These are phyloP conservation scores for Lasiosphaeria ovina DNA, from an alignment of 495 filamentous ascomycete genomes.

Conservation along the genomic window DNA sequence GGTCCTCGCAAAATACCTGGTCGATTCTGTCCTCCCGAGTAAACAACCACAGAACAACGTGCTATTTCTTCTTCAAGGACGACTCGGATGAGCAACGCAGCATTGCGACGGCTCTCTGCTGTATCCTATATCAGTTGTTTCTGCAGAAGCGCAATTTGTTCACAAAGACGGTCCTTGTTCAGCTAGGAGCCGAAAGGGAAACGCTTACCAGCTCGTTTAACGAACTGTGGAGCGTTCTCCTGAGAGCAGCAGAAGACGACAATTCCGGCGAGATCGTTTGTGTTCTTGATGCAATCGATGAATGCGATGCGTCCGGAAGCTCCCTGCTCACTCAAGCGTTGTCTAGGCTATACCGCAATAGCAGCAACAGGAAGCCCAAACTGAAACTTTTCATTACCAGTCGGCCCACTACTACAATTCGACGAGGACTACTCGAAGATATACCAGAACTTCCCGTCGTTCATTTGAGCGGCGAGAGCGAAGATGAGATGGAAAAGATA, in stretches of 20 bases:
- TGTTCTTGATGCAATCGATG: constrained; percentile 50
- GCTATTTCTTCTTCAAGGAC: constrained; percentile 62
- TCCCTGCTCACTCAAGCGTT: constrained; percentile 16
- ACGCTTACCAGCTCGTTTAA: constrained; percentile 32
- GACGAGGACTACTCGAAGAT: constrained; percentile 25
- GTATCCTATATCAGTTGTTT: constrained; percentile 52
- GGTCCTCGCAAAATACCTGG: constrained; percentile 45
- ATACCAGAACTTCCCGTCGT: constrained; percentile 24
- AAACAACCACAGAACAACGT: constrained; percentile 29
- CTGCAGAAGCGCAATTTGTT: constrained; percentile 30
- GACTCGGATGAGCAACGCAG: constrained; percentile 46
- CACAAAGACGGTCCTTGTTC: constrained; percentile 24
- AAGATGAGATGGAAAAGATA: constrained; percentile 38
- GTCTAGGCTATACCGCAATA: constrained; percentile 11
- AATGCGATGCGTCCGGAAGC: constrained; percentile 27
- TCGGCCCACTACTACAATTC: constrained; percentile 45
- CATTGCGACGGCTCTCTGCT: constrained; percentile 37
- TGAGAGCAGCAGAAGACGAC: constrained; percentile 29
- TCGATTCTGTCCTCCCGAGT: constrained; percentile 36
- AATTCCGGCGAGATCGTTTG: constrained; percentile 47
- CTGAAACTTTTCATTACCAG: constrained; percentile 52
- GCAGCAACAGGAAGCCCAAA: constrained; percentile 7
- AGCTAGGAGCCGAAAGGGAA: constrained; percentile 23
- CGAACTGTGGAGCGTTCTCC: constrained; percentile 45
- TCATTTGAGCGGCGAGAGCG: constrained; percentile 40